Conservation (phyloP, 2,329 filamentous ascomycete species). For the Neonectria faginata region DNA sequence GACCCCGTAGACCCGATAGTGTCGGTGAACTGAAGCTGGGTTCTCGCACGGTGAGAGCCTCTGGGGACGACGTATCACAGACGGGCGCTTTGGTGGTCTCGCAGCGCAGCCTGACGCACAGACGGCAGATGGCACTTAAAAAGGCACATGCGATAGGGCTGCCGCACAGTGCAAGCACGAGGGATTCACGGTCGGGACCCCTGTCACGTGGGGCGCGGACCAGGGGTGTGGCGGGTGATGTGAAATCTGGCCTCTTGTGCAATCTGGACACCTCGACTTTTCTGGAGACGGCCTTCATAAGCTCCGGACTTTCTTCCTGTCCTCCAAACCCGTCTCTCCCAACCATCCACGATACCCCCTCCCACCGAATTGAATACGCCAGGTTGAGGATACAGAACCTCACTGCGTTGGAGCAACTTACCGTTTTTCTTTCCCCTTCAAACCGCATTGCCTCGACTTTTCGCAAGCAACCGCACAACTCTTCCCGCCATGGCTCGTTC, state of each 20-base stretch:
- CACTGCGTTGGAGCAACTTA: conserved; percentile 45
- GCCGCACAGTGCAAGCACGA: conserved; percentile 36
- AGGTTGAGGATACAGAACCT: conserved; percentile 47
- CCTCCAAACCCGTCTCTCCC: conserved; percentile 46
- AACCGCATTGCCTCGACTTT: conserved; percentile 38
- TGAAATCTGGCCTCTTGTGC: conserved; percentile 65
- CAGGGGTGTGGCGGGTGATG: conserved; percentile 42
- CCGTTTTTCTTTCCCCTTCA: conserved; percentile 39
- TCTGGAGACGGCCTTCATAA: conserved; percentile 53
- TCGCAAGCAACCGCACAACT: conserved; percentile 39
- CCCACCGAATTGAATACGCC: conserved; percentile 46
- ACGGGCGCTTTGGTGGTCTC: background rate
- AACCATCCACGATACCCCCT: conserved; percentile 48
- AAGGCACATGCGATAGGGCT: conserved; percentile 28
- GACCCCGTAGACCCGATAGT: background rate
- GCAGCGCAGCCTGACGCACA: background rate
- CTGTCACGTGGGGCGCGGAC: conserved; percentile 49
- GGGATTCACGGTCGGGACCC: conserved; percentile 35
- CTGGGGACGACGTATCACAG: conserved; percentile 18
- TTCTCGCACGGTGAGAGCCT: conserved; percentile 35
- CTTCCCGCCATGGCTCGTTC: conserved; percentile 64
- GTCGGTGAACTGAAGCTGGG: conserved; percentile 11
- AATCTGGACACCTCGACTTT: conserved; percentile 60
- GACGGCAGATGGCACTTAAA: background rate
- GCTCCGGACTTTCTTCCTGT: conserved; percentile 46